These are phyloP conservation scores for Trichoderma orchidacearum DNA, from an alignment of 495 filamentous ascomycete species.

Conservation along the genomic window DNA sequence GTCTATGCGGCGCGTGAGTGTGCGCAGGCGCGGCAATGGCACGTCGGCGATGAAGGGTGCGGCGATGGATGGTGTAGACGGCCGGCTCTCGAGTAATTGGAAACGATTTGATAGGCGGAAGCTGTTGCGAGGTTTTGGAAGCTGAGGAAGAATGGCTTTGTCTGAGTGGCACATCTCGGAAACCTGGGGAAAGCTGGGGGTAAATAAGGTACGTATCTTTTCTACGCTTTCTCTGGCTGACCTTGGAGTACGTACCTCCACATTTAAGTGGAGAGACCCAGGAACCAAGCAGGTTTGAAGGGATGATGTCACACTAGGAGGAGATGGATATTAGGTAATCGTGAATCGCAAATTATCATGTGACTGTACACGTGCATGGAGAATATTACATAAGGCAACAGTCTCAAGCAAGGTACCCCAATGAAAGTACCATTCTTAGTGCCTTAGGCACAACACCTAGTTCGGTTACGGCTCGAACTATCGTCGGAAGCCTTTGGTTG, in stretches of 20 bases:
- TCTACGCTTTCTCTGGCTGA: too few relatives aligned
- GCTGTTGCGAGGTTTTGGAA: neutral
- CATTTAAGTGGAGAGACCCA: neutral
- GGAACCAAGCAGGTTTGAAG: neutral
- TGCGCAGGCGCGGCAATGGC: neutral
- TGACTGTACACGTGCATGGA: neutral
- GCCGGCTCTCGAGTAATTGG: neutral
- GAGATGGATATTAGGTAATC: neutral
- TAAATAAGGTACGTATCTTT: neutral
- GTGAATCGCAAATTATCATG: neutral
- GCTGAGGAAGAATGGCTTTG: too few relatives aligned
- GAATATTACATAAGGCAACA: too few relatives aligned
- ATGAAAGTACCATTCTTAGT: neutral
- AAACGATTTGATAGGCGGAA: neutral
- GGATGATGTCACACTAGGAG: neutral
- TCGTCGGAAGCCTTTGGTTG: neutral
- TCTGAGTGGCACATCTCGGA: too few relatives aligned
- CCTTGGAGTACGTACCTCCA: neutral
- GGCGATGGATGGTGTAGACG: neutral
- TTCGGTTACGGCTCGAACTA: conserved; percentile 5
- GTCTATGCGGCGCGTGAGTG: neutral
- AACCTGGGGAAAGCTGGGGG: neutral
- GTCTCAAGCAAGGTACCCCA: neutral
- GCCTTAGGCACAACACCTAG: conserved; percentile 3
- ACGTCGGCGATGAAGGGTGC: neutral